Evolutionary conservation across 2,329 filamentous ascomycete genomes (phyloP).

Genomic region (Cercospora zeae-maydis): DNA sequence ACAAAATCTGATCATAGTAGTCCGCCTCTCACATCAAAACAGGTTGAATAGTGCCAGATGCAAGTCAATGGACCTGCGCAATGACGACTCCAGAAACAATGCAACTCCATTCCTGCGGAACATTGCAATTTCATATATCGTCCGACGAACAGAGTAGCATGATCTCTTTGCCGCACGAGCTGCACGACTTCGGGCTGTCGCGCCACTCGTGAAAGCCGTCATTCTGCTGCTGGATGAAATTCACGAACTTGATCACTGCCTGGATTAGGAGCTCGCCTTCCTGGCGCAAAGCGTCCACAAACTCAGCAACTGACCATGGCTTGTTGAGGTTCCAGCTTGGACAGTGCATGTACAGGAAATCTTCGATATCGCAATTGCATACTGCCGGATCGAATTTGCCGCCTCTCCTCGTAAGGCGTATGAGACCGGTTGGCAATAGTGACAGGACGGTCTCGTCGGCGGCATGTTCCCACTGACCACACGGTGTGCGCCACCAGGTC

Average conservation of each 20-base stretch:
- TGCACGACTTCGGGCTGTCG: conserved; percentile 13
- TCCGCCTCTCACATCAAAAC: no score
- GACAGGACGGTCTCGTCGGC: conserved; percentile 17
- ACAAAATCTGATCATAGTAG: no score
- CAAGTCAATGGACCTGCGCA: not conserved
- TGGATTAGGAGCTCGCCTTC: conserved; percentile 19
- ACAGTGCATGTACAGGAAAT: conserved; percentile 14
- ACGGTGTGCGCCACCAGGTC: conserved; percentile 18
- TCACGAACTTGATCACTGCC: conserved; percentile 18
- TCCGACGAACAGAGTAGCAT: conserved; percentile 16
- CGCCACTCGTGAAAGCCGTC: conserved; percentile 13
- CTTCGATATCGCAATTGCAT: conserved; percentile 18
- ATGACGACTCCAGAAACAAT: not conserved
- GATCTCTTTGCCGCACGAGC: conserved; percentile 10
- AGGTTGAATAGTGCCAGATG: not conserved
- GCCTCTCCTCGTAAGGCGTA: conserved; percentile 14
- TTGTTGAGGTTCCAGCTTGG: conserved; percentile 22
- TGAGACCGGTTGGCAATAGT: conserved; percentile 8
- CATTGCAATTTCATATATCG: not conserved
- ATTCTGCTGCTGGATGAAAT: conserved; percentile 18
- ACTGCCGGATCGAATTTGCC: conserved; percentile 8
- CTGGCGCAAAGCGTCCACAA: conserved; percentile 18
- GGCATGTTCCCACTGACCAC: conserved; percentile 14
- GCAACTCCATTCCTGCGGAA: not conserved
- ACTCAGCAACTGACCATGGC: conserved; percentile 19